phyloP scores from a whole-genome alignment of 768 basidiomycete species.

The Trametes coccinea region DNA sequence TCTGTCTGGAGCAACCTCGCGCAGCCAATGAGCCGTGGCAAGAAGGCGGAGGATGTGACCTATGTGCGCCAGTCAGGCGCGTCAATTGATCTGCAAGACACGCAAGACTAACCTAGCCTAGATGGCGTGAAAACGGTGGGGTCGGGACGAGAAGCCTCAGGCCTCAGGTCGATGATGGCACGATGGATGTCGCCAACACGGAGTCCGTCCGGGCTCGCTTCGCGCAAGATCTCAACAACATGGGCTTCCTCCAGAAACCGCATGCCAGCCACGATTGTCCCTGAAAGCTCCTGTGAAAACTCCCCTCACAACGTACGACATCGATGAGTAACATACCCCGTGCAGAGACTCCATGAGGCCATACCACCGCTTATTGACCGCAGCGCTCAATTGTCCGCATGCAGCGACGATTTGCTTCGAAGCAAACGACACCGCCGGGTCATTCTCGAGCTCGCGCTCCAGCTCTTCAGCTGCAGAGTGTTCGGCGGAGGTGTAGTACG shows the following conservation, averaged over 20 bases:
- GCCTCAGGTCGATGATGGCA: not conserved
- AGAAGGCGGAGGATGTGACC: conserved; percentile 22
- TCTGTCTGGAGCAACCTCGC: conserved; percentile 24
- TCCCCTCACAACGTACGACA: not conserved
- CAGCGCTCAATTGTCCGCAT: conserved; percentile 63
- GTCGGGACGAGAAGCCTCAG: conserved; percentile 12
- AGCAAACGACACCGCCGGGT: conserved; percentile 59
- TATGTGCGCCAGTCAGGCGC: not conserved
- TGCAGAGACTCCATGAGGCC: conserved; percentile 69
- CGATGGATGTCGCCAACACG: not conserved
- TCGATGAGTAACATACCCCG: conserved; percentile 57
- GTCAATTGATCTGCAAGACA: not conserved
- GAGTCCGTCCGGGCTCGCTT: conserved; percentile 15
- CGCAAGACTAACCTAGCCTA: not conserved
- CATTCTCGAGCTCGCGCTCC: conserved; percentile 54
- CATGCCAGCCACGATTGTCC: conserved; percentile 71
- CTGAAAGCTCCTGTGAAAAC: conserved; percentile 33
- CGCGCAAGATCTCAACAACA: conserved; percentile 63
- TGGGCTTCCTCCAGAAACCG: conserved; percentile 73
- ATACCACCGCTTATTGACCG: conserved; percentile 68
- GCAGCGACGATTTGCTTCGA: conserved; percentile 67
- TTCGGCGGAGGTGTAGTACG: conserved; percentile 6
- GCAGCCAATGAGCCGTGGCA: conserved; percentile 25
- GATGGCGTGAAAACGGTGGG: not conserved
- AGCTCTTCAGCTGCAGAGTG: not conserved